Conservation (phyloP, 129 eudicot species). For the Flaveria trinervia region DNA sequence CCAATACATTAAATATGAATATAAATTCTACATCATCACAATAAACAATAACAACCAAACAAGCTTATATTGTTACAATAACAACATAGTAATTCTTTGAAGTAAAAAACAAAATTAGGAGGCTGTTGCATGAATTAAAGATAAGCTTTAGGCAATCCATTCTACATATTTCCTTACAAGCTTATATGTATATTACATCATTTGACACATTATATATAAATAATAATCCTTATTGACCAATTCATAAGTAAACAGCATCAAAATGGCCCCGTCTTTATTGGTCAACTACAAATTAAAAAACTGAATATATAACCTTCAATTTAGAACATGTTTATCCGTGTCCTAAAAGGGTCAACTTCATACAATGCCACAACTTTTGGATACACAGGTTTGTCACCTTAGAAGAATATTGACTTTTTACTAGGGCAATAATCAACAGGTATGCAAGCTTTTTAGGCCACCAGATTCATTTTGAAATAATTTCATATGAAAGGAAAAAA, state of each 20-base stretch:
- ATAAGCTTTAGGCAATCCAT: not conserved
- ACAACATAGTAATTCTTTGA: not conserved
- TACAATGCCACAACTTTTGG: too few species aligned
- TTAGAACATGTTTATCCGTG: too few species aligned
- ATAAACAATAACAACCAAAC: too few species aligned
- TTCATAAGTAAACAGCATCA: too few species aligned
- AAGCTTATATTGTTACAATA: too few species aligned
- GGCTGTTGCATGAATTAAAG: not conserved
- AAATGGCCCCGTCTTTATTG: too few species aligned
- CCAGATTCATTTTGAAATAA: constrained; percentile 7
- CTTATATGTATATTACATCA: not conserved
- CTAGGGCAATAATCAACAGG: not conserved
- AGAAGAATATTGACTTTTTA: too few species aligned
- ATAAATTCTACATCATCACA: not conserved
- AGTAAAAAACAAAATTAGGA: not conserved
- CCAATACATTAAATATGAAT: not conserved
- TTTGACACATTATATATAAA: not conserved
- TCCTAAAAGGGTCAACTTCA: too few species aligned
- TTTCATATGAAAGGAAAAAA: not conserved
- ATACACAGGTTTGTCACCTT: too few species aligned
- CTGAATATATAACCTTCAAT: too few species aligned
- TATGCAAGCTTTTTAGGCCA: not conserved
- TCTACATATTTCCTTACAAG: not conserved
- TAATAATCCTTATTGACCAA: not conserved
- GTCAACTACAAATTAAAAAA: too few species aligned